Base-by-base conservation (phyloP, 2,329 filamentous ascomycete species). In the Aspergillus puulaauensis region DNA sequence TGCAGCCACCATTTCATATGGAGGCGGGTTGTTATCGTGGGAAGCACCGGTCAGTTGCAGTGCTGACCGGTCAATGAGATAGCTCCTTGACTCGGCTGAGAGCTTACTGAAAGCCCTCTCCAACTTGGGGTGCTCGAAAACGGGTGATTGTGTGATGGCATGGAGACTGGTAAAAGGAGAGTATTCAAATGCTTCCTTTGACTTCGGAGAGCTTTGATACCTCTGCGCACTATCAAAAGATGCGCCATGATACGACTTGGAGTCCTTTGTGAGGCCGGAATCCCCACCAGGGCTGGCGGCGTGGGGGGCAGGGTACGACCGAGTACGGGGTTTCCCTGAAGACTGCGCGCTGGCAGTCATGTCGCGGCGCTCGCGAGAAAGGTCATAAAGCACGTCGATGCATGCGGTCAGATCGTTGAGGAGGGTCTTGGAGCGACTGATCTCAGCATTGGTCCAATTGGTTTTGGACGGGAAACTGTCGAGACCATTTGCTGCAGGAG, bases 311-410 rank as follows among this genome's bases (percentile, higher is more conserved):
- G 68, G 64, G 51, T 67, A 67, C 45, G 61, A 61, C 58, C 66
- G 67, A n/a, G 62, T 60, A 23, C 61, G 60, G 37, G 43, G 54
- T 33, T 65, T 61, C 31, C 64, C 62, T 41, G 63, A 58, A 15
- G 59, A 62, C 39, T 72, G 68, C 33, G 66, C 69, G 55, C 61
- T 67, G 15, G 71, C 57, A 40, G 66, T 72, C 72, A 77, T 74
- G n/a, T 79, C 76, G 60, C 81, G 77, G 24, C 83, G 77, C 27
- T 82, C 82, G 52, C 80, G 75, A 5, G 84, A 86, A n/a, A 88
- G 74, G 64, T 86, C 83, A 67, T 87, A 88, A 21, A 88, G 77
- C 0, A 83, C 84, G 71, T 88, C 86, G 64, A 88, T 87, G 49
- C 83, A 86, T 4, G 79, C 80, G 7, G 83, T 86, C 57, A 88